Evolutionary conservation across 2,329 filamentous ascomycete species (phyloP).

Genomic region (Blastomyces emzantsi): DNA sequence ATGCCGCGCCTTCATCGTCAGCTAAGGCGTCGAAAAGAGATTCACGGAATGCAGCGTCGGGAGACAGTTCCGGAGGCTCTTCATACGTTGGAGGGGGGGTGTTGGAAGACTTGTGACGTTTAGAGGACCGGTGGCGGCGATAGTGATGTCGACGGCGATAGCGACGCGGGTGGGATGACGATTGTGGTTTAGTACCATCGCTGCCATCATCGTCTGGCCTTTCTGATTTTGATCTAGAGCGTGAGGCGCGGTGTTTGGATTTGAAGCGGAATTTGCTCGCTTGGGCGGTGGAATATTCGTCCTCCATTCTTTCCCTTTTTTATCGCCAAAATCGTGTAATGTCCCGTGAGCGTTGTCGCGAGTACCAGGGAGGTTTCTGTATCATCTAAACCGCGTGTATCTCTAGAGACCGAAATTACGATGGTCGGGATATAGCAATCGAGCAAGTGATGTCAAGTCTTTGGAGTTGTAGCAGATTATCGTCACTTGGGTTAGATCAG

Average conservation of each 20-base stretch:
- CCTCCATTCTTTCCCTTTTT: not conserved
- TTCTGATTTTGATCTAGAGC: slow-evolving; percentile 5
- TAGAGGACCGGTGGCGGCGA: slow-evolving; percentile 19
- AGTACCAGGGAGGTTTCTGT: not conserved
- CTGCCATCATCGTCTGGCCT: not conserved
- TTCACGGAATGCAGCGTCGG: slow-evolving; percentile 75
- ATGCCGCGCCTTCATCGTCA: slow-evolving; percentile 89
- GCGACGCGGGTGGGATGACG: slow-evolving; percentile 10
- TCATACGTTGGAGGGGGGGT: slow-evolving; percentile 4
- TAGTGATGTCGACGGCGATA: slow-evolving; percentile 21
- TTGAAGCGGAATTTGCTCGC: slow-evolving; percentile 29
- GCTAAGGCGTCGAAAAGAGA: slow-evolving; percentile 95
- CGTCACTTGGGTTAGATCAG: not conserved
- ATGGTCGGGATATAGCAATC: not conserved
- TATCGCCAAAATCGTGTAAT: not conserved
- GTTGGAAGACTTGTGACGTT: slow-evolving; percentile 22
- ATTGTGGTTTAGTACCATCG: not conserved
- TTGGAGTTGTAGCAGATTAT: not conserved
- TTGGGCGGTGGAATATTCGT: slow-evolving; percentile 17
- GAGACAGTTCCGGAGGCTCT: slow-evolving; percentile 41
- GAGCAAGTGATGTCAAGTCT: not conserved
- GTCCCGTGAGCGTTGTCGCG: not conserved
- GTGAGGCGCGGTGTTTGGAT: slow-evolving; percentile 11
- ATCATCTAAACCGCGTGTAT: too few relatives aligned
- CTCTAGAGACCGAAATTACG: not conserved